phyloP scores from a whole-genome alignment of 2,329 filamentous ascomycete genomes.

The Byssochlamys sp. region DNA sequence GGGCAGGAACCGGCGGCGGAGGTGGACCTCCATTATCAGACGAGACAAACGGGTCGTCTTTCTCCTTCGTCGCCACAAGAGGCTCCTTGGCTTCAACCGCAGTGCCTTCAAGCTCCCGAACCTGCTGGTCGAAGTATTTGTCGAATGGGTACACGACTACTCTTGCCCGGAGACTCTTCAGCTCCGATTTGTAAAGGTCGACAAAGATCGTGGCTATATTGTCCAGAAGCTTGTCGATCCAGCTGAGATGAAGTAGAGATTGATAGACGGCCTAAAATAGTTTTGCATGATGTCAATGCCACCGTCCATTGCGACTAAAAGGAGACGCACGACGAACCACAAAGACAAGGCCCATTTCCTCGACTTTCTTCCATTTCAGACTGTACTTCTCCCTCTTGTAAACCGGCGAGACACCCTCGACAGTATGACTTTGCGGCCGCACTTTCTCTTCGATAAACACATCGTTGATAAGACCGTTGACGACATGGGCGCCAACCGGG shows the following conservation, averaged over 20 bases:
- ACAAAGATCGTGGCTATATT: slow-evolving; percentile 89
- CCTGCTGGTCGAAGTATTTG: slow-evolving; percentile 86
- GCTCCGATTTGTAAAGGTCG: slow-evolving; percentile 76
- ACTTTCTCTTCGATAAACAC: slow-evolving; percentile 94
- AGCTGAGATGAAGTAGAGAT: slow-evolving; percentile 84
- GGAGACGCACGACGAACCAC: slow-evolving; percentile 52
- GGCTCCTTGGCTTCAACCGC: slow-evolving; percentile 38
- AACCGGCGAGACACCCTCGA: slow-evolving; percentile 55
- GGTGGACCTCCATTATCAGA: slow-evolving; percentile 43
- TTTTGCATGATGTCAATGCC: not conserved
- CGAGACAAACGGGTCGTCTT: slow-evolving; percentile 38
- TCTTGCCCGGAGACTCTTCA: slow-evolving; percentile 70
- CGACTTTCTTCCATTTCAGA: slow-evolving; percentile 82
- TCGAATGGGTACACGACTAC: slow-evolving; percentile 78
- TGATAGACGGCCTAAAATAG: slow-evolving; percentile 75
- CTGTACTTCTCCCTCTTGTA: slow-evolving; percentile 92
- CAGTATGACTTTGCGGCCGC: slow-evolving; percentile 46
- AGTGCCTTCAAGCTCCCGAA: slow-evolving; percentile 57
- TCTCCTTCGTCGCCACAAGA: slow-evolving; percentile 30
- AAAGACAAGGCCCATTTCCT: slow-evolving; percentile 90
- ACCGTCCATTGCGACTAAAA: slow-evolving; percentile 3
- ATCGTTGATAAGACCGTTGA: slow-evolving; percentile 91
- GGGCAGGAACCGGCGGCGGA: slow-evolving; percentile 43
- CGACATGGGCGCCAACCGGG: slow-evolving; percentile 66
- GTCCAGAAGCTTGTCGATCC: slow-evolving; percentile 93